phyloP scores from a whole-genome alignment of 495 filamentous ascomycete genomes.

The Penicillium bovifimosum region DNA sequence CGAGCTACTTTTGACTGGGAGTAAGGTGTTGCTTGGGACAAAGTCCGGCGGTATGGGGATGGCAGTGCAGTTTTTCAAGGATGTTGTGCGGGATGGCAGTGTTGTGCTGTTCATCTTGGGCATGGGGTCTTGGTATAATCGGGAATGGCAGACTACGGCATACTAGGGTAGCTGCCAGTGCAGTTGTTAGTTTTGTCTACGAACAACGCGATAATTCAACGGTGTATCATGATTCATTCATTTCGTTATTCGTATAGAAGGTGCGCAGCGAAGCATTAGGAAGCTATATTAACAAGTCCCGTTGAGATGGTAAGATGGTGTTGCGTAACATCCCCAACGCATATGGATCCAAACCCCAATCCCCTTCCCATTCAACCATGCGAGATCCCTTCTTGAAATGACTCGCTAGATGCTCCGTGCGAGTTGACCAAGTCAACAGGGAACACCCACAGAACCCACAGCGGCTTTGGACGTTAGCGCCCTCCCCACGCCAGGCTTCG shows the following conservation, averaged over 20 bases:
- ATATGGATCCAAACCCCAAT: conserved; percentile 62
- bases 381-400: conserved; percentile 63
- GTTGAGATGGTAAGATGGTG: conserved; percentile 48
- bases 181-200: not conserved
- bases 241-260: conserved; percentile 4
- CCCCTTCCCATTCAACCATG: conserved; percentile 68
- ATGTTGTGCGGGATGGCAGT: conserved; percentile 62
- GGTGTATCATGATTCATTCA: not conserved
- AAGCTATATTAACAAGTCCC: not conserved
- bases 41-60: conserved; percentile 43
- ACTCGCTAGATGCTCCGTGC: conserved; percentile 59
- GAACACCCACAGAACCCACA: conserved; percentile 65
- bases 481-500: conserved; percentile 61
- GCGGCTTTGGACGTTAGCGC: conserved; percentile 55
- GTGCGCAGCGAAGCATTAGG: not conserved
- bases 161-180: not conserved
- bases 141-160: conserved; percentile 27
- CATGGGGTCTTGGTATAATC: conserved; percentile 58
- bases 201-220: not conserved
- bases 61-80: conserved; percentile 52
- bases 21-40: conserved; percentile 54
- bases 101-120: conserved; percentile 79
- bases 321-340: conserved; percentile 57
- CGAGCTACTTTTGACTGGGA: conserved; percentile 66
- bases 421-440: conserved; percentile 56